Evolutionary conservation across 768 basidiomycete species (phyloP), one percentile per base, ranked within the genome.

Genomic region (Tulasnella sp.): DNA sequence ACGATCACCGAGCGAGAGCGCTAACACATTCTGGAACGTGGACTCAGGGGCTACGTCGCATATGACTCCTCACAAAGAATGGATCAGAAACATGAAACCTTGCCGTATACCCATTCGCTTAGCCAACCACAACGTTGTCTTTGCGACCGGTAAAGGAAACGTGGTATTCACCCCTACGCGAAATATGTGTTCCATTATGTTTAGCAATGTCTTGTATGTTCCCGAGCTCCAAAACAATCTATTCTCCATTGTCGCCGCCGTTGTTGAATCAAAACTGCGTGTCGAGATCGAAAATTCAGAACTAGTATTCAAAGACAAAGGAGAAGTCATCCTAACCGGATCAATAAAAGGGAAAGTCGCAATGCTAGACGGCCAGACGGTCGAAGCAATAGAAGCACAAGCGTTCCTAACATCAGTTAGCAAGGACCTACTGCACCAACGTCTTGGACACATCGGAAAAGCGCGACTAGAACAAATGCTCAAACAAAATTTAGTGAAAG

Each of bases 11-110:
- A 38, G 38, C 69, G 0, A 71, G 22, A 3, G 3, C 22, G 29
- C 72, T 73, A 40, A 69, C 68, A 69, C 68, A 69, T 25, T 11
- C 39, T 69, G 68, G 68, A 69, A 69, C 68, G 17, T 29, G 31
- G 68, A 69, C 29, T 69, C 31, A 19, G 68, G 68, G 19, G 31
- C 68, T 14, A 69, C 68, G 17, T 3, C 39, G 17, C 72, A 73
- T 52, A 73, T 73, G 72, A 73, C 29, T 0, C 37, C 72, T 29
- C 8, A 69, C 39, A 31, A 34, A n/a, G 17, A 69, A 19, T 69
- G 68, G 68, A n/a, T 69, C 17, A 31, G 39, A 15, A 69, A 69
- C 29, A 22, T 69, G 68, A 14, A 69, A 34, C 31, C 31, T 7
- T 69, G 22, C 19, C 19, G 39, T 7, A 34, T 69, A 22, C 19